These are phyloP conservation scores for Claviceps africana DNA, from an alignment of 2,329 filamentous ascomycete genomes.

Conservation along the genomic window DNA sequence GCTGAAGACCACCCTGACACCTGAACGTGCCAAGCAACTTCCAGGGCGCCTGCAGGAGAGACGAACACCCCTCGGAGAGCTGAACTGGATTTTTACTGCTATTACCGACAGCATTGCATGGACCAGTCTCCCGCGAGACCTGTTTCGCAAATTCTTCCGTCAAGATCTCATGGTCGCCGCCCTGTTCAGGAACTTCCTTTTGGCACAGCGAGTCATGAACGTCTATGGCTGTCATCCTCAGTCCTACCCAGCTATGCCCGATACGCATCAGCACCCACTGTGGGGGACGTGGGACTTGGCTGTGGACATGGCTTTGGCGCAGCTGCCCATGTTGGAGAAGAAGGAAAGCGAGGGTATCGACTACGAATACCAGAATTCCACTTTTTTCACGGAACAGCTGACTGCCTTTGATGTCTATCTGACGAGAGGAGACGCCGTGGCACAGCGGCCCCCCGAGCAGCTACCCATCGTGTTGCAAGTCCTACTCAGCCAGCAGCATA, in stretches of 20 bases:
- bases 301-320: constrained; percentile 84
- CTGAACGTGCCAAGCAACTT: constrained; percentile 76
- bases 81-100: constrained; percentile 99
- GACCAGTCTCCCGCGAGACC: constrained; percentile 78
- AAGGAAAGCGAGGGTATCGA: constrained; percentile 57
- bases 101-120: constrained; percentile 98
- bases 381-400: constrained; percentile 92
- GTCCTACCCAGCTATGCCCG: constrained; percentile 80
- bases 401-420: constrained; percentile 96
- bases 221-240: constrained; percentile 92
- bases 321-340: constrained; percentile 73
- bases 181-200: constrained; percentile 86
- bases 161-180: constrained; percentile 99
- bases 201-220: constrained; percentile 90
- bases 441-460: constrained; percentile 82
- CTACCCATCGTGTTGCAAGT: constrained; percentile 93
- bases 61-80: constrained; percentile 81
- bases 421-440: constrained; percentile 61
- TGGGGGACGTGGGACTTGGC: constrained; percentile 98
- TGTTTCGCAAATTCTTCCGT: constrained; percentile 94
- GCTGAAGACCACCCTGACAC: constrained; percentile 49
- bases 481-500: constrained; percentile 85
- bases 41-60: constrained; percentile 86
- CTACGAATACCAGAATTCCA: constrained; percentile 91
- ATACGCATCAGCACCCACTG: constrained; percentile 84